These are phyloP conservation scores for Talaromyces verruculosus DNA, from an alignment of 2,329 filamentous ascomycete genomes.

Conservation along the genomic window DNA sequence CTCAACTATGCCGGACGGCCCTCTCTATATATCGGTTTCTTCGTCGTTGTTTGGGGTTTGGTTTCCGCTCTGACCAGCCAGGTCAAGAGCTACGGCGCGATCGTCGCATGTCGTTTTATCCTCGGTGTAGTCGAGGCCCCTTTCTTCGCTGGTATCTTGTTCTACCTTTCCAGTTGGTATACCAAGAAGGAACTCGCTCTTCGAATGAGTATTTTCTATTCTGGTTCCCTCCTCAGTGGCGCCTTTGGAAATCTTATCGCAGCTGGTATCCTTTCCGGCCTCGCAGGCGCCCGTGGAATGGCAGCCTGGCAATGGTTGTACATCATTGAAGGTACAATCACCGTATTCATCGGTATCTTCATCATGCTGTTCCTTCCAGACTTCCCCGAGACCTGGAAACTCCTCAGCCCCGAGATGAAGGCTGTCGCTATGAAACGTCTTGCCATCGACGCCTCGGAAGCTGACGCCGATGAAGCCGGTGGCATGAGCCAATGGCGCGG, in stretches of 20 bases:
- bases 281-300: conserved; percentile 37
- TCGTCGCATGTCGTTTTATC: conserved; percentile 49
- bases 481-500: conserved; percentile 51
- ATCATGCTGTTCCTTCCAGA: conserved; percentile 40
- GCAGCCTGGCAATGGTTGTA: conserved; percentile 44
- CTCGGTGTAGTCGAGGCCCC: conserved; percentile 51
- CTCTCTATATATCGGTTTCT: conserved; percentile 47
- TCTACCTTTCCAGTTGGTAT: conserved; percentile 55
- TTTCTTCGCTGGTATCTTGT: conserved; percentile 49
- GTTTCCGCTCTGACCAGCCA: conserved; percentile 48
- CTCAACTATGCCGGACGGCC: conserved; percentile 46
- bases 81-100: conserved; percentile 43
- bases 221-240: conserved; percentile 50
- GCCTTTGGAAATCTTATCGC: conserved; percentile 58
- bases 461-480: conserved; percentile 50
- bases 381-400: conserved; percentile 46
- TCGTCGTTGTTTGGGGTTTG: conserved; percentile 48
- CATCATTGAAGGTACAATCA: conserved; percentile 42
- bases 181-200: conserved; percentile 54
- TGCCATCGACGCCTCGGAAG: conserved; percentile 50
- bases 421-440: conserved; percentile 47
- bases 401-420: conserved; percentile 44
- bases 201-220: conserved; percentile 55
- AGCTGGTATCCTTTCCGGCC: conserved; percentile 50
- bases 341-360: conserved; percentile 35